These are phyloP conservation scores for Wickerhamiella domercqiae DNA, from an alignment of 805 yeast genomes.

Conservation along the genomic window DNA sequence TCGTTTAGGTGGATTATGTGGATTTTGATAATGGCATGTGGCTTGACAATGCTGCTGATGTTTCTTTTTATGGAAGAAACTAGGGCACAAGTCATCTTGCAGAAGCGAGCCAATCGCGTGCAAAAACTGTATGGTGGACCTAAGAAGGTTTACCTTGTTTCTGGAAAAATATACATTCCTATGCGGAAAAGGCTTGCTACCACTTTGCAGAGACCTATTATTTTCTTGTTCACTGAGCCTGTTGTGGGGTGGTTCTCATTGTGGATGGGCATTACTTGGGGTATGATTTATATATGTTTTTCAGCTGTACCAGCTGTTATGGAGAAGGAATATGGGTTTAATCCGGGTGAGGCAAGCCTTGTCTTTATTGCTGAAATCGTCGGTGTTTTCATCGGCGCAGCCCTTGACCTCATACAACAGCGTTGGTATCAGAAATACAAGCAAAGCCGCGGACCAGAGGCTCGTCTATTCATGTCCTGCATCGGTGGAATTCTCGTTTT, in stretches of 20 bases:
- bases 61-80: constrained; percentile 45
- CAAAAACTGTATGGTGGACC: constrained; percentile 11
- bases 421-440: constrained; percentile 30
- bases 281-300: constrained; percentile 45
- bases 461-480: constrained; percentile 42
- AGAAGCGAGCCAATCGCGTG: constrained; percentile 33
- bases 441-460: constrained; percentile 39
- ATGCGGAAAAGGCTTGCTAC: constrained; percentile 32
- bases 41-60: constrained; percentile 34
- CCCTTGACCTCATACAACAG: constrained; percentile 16
- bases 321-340: constrained; percentile 34
- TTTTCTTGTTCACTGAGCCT: constrained; percentile 34
- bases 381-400: constrained; percentile 31
- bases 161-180: constrained; percentile 23
- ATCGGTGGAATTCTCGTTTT: constrained; percentile 28
- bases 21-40: constrained; percentile 44
- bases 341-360: constrained; percentile 40
- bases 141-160: constrained; percentile 9
- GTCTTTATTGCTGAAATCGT: constrained; percentile 54
- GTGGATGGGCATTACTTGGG: constrained; percentile 26
- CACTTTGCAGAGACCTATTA: constrained; percentile 45
- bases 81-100: constrained; percentile 36
- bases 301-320: constrained; percentile 50
- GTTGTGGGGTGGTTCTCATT: constrained; percentile 38
- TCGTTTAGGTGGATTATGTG: constrained; percentile 63